Conservation (phyloP, 768 basidiomycete species). For the Phylloporus arenicola region DNA sequence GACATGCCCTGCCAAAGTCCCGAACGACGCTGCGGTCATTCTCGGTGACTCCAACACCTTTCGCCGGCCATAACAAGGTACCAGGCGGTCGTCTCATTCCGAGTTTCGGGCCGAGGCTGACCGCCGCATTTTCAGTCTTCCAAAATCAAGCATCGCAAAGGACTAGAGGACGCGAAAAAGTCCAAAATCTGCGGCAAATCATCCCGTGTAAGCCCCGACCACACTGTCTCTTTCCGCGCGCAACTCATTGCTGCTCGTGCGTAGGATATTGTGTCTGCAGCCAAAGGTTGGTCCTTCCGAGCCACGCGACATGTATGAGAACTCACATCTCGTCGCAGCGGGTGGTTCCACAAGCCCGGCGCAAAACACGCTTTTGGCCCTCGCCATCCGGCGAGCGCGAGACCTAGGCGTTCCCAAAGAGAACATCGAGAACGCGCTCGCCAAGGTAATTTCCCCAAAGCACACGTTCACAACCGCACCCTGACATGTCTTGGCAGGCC, state of each 20-base stretch:
- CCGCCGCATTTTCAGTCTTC: constrained; percentile 48
- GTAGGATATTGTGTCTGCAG: constrained; percentile 61
- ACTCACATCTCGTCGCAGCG: constrained; percentile 29
- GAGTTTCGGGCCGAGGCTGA: constrained; percentile 3
- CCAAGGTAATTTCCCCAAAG: constrained; percentile 37
- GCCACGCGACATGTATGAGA: background rate
- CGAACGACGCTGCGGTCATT: constrained; percentile 17
- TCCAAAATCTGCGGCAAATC: constrained; percentile 53
- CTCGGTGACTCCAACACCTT: constrained; percentile 18
- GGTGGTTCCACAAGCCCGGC: constrained; percentile 54
- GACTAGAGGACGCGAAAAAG: constrained; percentile 56
- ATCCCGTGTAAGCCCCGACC: constrained; percentile 40
- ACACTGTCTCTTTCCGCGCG: background rate
- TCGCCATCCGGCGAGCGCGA: constrained; percentile 51
- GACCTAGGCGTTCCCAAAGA: constrained; percentile 61
- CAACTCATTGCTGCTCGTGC: background rate
- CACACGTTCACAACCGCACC: background rate
- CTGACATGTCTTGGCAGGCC: constrained; percentile 30
- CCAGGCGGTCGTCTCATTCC: background rate
- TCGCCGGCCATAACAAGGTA: constrained; percentile 42
- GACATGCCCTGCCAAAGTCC: constrained; percentile 1
- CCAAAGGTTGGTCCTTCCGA: constrained; percentile 41
- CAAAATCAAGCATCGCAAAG: constrained; percentile 70
- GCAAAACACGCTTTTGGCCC: constrained; percentile 48
- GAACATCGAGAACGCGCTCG: constrained; percentile 60